Evolutionary conservation across 2,329 filamentous ascomycete genomes (phyloP).

Genomic region (Coleophoma crateriformis): DNA sequence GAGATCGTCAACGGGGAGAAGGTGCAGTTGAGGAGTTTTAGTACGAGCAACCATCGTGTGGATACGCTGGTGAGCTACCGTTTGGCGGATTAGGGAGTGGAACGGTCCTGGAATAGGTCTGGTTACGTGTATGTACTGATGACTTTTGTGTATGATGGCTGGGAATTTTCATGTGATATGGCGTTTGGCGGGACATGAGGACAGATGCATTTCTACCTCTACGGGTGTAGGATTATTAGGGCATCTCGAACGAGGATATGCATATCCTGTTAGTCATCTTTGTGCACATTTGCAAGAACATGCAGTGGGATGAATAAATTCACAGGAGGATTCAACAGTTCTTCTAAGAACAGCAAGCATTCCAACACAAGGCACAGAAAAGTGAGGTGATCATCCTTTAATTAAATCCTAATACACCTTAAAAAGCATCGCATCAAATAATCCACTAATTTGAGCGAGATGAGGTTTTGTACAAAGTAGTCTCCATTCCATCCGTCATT

Average conservation of each 20-base stretch:
- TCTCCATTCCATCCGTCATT: not conserved
- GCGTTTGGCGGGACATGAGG: too few relatives aligned
- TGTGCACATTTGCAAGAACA: too few relatives aligned
- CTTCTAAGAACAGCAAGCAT: too few relatives aligned
- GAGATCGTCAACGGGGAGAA: constrained; percentile 91
- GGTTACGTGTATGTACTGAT: not conserved
- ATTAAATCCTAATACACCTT: not conserved
- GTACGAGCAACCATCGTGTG: constrained; percentile 88
- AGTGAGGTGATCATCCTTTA: too few relatives aligned
- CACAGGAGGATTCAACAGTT: too few relatives aligned
- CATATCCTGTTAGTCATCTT: too few relatives aligned
- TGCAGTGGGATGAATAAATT: too few relatives aligned
- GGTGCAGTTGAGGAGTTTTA: constrained; percentile 92
- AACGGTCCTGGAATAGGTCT: not conserved
- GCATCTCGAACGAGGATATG: too few relatives aligned
- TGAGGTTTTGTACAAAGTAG: not conserved
- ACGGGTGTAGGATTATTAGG: too few relatives aligned
- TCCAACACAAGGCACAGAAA: too few relatives aligned
- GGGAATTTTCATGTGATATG: not conserved
- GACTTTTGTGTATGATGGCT: not conserved
- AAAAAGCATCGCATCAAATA: not conserved
- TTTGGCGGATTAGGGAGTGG: constrained; percentile 35
- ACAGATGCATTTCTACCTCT: too few relatives aligned
- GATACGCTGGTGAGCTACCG: constrained; percentile 95
- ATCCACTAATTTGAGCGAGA: not conserved